Conservation (phyloP, 495 filamentous ascomycete species). For the Cercophora newfieldiana region DNA sequence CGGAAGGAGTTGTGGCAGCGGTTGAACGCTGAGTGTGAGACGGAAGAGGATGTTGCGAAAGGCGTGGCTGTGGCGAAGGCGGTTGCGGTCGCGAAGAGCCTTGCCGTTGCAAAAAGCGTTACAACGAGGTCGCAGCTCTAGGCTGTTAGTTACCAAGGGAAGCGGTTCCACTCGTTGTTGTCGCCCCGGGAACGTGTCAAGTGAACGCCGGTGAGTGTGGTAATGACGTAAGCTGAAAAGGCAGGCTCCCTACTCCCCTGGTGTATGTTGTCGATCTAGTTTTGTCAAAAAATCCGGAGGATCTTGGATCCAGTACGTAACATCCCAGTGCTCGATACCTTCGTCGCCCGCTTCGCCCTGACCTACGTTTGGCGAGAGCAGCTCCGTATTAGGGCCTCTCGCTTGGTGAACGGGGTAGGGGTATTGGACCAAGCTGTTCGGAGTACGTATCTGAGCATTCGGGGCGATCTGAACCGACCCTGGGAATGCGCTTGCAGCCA, state of each 20-base stretch:
- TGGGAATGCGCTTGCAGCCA: no score
- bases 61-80: background rate
- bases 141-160: background rate
- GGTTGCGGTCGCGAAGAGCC: background rate
- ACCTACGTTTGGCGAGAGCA: no score
- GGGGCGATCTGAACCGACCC: no score
- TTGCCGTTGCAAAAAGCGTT: background rate
- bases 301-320: background rate
- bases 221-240: no score
- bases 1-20: slow-evolving; percentile 53
- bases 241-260: background rate
- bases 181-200: no score
- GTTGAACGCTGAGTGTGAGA: slow-evolving; percentile 36
- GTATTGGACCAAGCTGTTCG: no score
- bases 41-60: background rate
- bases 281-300: background rate
- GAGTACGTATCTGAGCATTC: no score
- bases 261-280: background rate
- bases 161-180: no score
- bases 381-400: no score
- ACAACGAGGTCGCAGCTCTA: background rate
- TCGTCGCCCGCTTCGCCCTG: no score
- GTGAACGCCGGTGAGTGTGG: no score
- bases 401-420: no score
- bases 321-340: background rate